These are phyloP conservation scores for Vicia faba DNA, from an alignment of 306 rosid genomes.

Conservation along the genomic window DNA sequence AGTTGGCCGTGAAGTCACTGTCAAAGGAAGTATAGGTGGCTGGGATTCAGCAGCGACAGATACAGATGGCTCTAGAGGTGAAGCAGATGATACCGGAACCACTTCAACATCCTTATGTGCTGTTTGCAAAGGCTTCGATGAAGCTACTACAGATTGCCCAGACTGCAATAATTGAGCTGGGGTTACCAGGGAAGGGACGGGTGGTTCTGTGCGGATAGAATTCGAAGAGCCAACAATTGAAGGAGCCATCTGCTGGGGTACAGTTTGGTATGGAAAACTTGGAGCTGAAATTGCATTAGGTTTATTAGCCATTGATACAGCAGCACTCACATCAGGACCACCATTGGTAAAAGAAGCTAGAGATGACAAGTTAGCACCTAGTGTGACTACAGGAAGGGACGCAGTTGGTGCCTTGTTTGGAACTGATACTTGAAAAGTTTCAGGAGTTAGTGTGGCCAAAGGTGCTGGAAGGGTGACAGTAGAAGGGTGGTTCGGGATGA, in stretches of 20 bases:
- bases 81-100: slow-evolving; percentile 59
- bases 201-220: slow-evolving; percentile 47
- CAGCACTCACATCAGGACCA: slow-evolving; percentile 48
- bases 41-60: slow-evolving; percentile 62
- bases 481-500: too few species aligned
- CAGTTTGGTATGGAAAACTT: slow-evolving; percentile 54
- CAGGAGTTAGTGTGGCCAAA: slow-evolving; percentile 54
- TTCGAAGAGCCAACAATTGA: slow-evolving; percentile 56
- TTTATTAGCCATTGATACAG: slow-evolving; percentile 54
- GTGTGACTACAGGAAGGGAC: slow-evolving; percentile 42
- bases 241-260: slow-evolving; percentile 52
- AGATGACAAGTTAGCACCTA: slow-evolving; percentile 49
- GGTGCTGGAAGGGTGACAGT: slow-evolving; percentile 52
- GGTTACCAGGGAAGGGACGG: slow-evolving; percentile 75
- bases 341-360: slow-evolving; percentile 50
- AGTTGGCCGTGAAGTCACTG: slow-evolving; percentile 49
- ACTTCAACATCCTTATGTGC: slow-evolving; percentile 84
- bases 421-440: slow-evolving; percentile 50
- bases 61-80: slow-evolving; percentile 51
- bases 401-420: slow-evolving; percentile 53
- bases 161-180: slow-evolving; percentile 82
- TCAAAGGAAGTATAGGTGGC: slow-evolving; percentile 84
- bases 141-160: slow-evolving; percentile 54
- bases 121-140: slow-evolving; percentile 58
- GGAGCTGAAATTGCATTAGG: slow-evolving; percentile 54